Base-by-base conservation (phyloP, 257 asterid genomes). In the Voacanga thouarsii region DNA sequence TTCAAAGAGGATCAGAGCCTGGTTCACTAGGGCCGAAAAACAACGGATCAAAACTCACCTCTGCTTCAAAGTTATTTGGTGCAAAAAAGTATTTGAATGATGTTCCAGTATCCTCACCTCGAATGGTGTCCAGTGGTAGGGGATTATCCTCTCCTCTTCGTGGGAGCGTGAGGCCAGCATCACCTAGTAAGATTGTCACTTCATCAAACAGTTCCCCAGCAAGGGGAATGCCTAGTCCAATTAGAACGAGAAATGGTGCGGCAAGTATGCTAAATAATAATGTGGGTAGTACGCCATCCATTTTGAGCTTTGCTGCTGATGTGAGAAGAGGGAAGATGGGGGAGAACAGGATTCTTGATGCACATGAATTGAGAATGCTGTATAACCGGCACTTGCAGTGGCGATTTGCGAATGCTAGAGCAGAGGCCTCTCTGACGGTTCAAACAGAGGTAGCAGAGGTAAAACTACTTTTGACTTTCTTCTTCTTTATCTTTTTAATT, bases 311-410 rank as follows among this genome's bases (percentile, higher is more conserved):
- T 85, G 90, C 88, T 45, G 75, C 86, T 82, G 97, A 92, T 83
- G 83, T 84, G 76, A 87, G 92, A 88, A 92, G 91, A 83, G 96
- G 89, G 55, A 92, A 87, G 84, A 82, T 82, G 53, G 96, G 95
- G 68, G 95, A 92, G 86, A 88, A 77, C 71, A 83, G 84, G 78
- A 80, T 88, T 68, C 86, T 77, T 82, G 92, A 88, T 84, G 97
- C 97, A 5, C 97, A 91, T 82, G 93, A 88, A 50, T 84, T 94
- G 88, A 88, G 92, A 81, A 77, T 91, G 75, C 79, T 90, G 26
- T 85, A 90, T 82, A 92, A 91, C 81, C 88, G 94, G 69, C 90
- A 85, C 72, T 77, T 91, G 88, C 99, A 94, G 82, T 94, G 97
- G 98, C 89, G 95, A 65, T 84, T 87, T 51, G 88, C 74, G 33